Evolutionary conservation across 2,329 filamentous ascomycete species (phyloP), one percentile per base, ranked within the genome.

Genomic region (Helminthosporium solani): DNA sequence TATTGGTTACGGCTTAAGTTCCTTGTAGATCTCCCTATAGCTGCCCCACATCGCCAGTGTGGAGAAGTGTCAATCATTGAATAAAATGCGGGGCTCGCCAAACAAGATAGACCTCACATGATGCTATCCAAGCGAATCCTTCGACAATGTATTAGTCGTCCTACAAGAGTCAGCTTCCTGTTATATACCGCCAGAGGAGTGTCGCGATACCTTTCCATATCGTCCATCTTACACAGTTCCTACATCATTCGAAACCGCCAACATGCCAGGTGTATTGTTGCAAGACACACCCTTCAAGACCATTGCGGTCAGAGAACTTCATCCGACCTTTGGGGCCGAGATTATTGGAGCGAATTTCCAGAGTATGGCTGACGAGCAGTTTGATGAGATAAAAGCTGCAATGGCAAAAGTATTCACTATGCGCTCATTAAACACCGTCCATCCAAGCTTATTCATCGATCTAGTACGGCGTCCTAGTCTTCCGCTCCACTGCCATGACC

Each of bases 391-490:
- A 33, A 42, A 52, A n/a, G 50, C 52, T 16, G 70, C 71, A 3
- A 64, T 70, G 37, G 58, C 57, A 19, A 67, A 71, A 50, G 70
- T 73, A 40, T 49, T 16, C 23, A 9, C 43, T n/a, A 7, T 25
- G 19, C 19, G 19, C 27, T 23, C 40, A 15, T 14, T 7, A 27
- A 18, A 35, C 14, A 14, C 9, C 8, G 1, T 34, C 31, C 39
- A 40, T 19, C 44, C n/a, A n/a, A n/a, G n/a, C n/a, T 42, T 28
- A 12, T 33, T 33, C 15, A 33, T 27, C 21, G 2, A 15, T 15
- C 19, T 33, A 54, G 77, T 79, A 81, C 51, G 79, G 78, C 18
- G 74, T 81, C 16, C 66, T 73, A 30, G 73, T 80, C 16, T 76
- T 82, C 58, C 77, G 78, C 31, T 58, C 72, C 12, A 79, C 80